phyloP scores from a whole-genome alignment of 2,329 filamentous ascomycete genomes.

The Alternaria triticina region DNA sequence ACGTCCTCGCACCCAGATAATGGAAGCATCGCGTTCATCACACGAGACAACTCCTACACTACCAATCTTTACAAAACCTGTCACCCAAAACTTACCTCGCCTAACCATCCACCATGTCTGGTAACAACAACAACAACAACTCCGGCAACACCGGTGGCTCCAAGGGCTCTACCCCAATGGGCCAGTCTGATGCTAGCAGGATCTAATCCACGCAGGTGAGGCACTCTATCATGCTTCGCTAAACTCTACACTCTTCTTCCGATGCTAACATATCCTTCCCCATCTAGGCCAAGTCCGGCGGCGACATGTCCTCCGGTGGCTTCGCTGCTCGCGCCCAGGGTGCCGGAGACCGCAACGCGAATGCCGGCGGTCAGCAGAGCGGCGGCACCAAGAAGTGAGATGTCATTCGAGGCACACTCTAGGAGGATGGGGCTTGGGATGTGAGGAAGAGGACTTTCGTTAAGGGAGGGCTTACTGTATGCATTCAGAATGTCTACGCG shows the following conservation, averaged over 20 bases:
- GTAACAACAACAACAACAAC: not conserved
- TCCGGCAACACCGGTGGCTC: not conserved
- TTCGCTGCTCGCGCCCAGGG: not conserved
- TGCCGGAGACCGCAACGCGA: not conserved
- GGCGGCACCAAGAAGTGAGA: not conserved
- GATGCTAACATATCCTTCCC: not conserved
- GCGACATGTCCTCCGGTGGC: not conserved
- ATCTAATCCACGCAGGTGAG: not conserved
- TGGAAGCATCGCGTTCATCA: not conserved
- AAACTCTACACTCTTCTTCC: not conserved
- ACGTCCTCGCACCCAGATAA: not conserved
- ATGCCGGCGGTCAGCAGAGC: not conserved
- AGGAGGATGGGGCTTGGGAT: too few relatives aligned
- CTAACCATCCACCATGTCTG: not conserved
- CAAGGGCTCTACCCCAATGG: not conserved
- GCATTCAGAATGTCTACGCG: not conserved
- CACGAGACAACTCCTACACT: not conserved
- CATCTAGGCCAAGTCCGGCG: not conserved
- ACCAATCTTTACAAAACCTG: not conserved
- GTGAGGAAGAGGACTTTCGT: too few relatives aligned
- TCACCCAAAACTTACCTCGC: not conserved
- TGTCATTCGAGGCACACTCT: not conserved
- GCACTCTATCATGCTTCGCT: too few relatives aligned
- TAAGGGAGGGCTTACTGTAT: not conserved
- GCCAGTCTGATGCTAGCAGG: not conserved